phyloP scores from a whole-genome alignment of 768 basidiomycete species.

The Termitomyces sp. region DNA sequence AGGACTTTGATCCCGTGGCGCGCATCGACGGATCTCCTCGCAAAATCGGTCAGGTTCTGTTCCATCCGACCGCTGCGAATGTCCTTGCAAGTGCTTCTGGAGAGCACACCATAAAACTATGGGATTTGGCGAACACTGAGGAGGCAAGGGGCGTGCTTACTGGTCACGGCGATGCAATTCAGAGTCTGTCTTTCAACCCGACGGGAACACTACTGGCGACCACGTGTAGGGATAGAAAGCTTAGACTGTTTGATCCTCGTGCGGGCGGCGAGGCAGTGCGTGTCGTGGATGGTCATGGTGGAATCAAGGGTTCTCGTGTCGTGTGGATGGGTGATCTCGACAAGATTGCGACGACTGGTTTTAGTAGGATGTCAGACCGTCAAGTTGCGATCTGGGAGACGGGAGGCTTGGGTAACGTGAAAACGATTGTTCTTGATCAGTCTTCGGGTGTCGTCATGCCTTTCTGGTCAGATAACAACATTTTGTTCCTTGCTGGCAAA shows the following conservation, averaged over 20 bases:
- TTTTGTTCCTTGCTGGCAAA: conserved; percentile 89
- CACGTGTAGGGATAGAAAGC: conserved; percentile 88
- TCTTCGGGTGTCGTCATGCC: conserved; percentile 95
- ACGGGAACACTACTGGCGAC: conserved; percentile 81
- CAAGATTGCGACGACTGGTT: conserved; percentile 90
- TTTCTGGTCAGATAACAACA: conserved; percentile 94
- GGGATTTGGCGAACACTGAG: conserved; percentile 81
- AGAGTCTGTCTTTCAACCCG: conserved; percentile 76
- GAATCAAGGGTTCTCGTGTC: conserved; percentile 88
- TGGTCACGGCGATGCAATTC: conserved; percentile 86
- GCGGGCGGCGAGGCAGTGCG: conserved; percentile 77
- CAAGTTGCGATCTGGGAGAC: conserved; percentile 91
- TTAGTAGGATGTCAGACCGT: conserved; percentile 94
- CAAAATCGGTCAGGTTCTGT: conserved; percentile 91
- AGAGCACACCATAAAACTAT: conserved; percentile 85
- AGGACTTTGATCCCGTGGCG: conserved; percentile 82
- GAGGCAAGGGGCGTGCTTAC: conserved; percentile 51
- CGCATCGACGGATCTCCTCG: conserved; percentile 74
- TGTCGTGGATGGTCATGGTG: conserved; percentile 80
- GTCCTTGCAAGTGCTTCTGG: conserved; percentile 77
- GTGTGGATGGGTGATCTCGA: conserved; percentile 89
- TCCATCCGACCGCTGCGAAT: conserved; percentile 87
- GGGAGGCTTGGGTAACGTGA: conserved; percentile 65
- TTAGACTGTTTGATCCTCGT: conserved; percentile 90
- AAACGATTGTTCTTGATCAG: conserved; percentile 79